Percentiles rank a stretch among this genome's conserved stretches.
phyloP scores from a whole-genome alignment of 2,329 filamentous ascomycete genomes.

The Colletotrichum tanaceti region DNA sequence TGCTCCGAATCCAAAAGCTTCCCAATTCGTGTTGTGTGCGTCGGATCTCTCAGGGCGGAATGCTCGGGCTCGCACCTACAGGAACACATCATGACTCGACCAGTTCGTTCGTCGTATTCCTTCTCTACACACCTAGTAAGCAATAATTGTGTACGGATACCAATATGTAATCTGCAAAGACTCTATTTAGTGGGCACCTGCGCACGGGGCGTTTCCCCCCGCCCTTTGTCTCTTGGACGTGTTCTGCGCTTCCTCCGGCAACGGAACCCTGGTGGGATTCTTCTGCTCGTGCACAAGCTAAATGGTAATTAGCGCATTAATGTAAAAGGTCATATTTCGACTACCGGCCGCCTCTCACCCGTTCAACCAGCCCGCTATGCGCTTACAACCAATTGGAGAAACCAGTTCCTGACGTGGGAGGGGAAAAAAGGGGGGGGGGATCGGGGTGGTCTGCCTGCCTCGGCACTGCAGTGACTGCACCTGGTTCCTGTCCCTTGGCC shows the following conservation, averaged over 20 bases:
- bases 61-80: conserved; percentile 8
- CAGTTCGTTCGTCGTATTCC: not conserved
- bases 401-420: conserved; percentile 18
- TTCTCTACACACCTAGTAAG: too few species aligned
- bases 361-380: not conserved
- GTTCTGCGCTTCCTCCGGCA: not conserved
- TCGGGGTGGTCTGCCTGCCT: conserved; percentile 37
- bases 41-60: not conserved
- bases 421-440: conserved; percentile 13
- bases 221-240: conserved; percentile 1
- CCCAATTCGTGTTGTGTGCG: not conserved
- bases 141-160: too few species aligned
- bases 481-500: conserved; percentile 7
- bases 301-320: too few species aligned
- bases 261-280: not conserved
- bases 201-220: conserved; percentile 16
- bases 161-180: not conserved
- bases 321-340: not conserved
- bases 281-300: too few species aligned
- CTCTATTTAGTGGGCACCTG: conserved; percentile 33
- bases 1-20: not conserved
- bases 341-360: not conserved
- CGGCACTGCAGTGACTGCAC: too few species aligned
- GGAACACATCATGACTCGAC: conserved; percentile 1
- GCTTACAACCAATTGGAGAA: conserved; percentile 3